phyloP scores from a whole-genome alignment of 1,284 basidiomycete species.

The Ceratobasidium sp. region DNA sequence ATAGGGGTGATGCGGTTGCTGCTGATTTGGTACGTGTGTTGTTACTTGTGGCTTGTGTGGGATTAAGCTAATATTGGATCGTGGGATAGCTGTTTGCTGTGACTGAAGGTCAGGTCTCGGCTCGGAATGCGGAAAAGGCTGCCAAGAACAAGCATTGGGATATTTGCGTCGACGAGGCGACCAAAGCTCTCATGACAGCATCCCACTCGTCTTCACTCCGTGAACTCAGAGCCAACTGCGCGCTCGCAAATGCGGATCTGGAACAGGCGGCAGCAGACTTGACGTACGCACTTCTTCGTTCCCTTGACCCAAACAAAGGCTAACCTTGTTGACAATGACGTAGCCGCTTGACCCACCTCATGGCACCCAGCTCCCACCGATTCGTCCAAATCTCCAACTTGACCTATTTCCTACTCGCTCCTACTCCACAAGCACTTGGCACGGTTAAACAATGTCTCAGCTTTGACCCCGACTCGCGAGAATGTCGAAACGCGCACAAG shows the following conservation, averaged over 20 bases:
- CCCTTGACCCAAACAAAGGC: neutral
- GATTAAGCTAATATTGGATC: neutral
- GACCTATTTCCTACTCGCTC: slow-evolving; percentile 80
- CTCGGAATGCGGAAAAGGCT: slow-evolving; percentile 67
- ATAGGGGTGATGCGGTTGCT: slow-evolving; percentile 58
- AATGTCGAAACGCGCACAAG: slow-evolving; percentile 82
- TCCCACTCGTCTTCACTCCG: slow-evolving; percentile 74
- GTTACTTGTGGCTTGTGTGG: neutral
- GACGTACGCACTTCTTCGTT: slow-evolving; percentile 59
- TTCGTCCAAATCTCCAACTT: slow-evolving; percentile 79
- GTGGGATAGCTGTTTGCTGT: slow-evolving; percentile 57
- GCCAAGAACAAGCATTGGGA: slow-evolving; percentile 72
- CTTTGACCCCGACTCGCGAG: slow-evolving; percentile 90
- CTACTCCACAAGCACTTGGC: slow-evolving; percentile 63
- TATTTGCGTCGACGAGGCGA: slow-evolving; percentile 77
- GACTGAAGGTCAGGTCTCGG: slow-evolving; percentile 62
- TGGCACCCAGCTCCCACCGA: slow-evolving; percentile 69
- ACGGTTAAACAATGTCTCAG: slow-evolving; percentile 90
- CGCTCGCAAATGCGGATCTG: slow-evolving; percentile 77
- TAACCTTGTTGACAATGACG: neutral
- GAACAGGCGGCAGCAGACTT: slow-evolving; percentile 86
- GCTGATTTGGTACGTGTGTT: slow-evolving; percentile 58
- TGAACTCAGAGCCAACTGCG: slow-evolving; percentile 78
- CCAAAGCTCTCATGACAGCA: slow-evolving; percentile 71
- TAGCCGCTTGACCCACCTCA: slow-evolving; percentile 79